Base-by-base conservation (phyloP, 208 protist species). In the Crithidia bombi region DNA sequence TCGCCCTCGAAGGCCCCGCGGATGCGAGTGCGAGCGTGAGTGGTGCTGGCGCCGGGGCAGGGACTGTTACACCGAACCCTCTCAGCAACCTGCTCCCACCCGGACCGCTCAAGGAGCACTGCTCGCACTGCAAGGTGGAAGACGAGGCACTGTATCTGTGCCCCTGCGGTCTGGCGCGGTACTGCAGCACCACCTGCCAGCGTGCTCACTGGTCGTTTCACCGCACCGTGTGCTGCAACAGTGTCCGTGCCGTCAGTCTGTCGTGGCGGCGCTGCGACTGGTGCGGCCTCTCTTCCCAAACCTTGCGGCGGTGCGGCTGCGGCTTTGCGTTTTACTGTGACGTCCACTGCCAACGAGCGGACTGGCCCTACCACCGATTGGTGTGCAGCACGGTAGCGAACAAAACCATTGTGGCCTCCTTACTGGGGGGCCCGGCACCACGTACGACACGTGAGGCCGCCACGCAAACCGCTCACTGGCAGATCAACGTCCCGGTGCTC, bases 161-260 rank as follows among this genome's bases (percentile, higher is more conserved):
- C 46, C 83, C 82, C 2, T 88, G 82, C 66, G 70, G 67, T 6
- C 65, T 76, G 2, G 73, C 64, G 0, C 69, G 50, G 5, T 85
- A 85, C 65, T 85, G 79, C 73, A 71, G 69, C 56, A 81, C 72
- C 7, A 69, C 52, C 17, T 85, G 82, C 52, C 82, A 88, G 58
- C 69, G 38, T 9, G 78, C 67, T 5, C 73, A 87, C 67, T 87
- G 74, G 78, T 59, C 78, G 4, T 23, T 67, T n/a, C 82, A 87
- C 58, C 51, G 57, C 30, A 23, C 17, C n/a, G 36, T 75, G 28
- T 77, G 69, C 44, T n/a, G 28, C 33, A 63, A 68, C 47, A 58
- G 12, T 5, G 69, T 75, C 25, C 50, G 43, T 2, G 61, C 61
- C 4, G 23, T 41, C 19, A 28, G 25, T n/a, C 52, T 21, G 33